phyloP scores from a whole-genome alignment of 2,329 filamentous ascomycete genomes.

The Talaromyces rugulosus region DNA sequence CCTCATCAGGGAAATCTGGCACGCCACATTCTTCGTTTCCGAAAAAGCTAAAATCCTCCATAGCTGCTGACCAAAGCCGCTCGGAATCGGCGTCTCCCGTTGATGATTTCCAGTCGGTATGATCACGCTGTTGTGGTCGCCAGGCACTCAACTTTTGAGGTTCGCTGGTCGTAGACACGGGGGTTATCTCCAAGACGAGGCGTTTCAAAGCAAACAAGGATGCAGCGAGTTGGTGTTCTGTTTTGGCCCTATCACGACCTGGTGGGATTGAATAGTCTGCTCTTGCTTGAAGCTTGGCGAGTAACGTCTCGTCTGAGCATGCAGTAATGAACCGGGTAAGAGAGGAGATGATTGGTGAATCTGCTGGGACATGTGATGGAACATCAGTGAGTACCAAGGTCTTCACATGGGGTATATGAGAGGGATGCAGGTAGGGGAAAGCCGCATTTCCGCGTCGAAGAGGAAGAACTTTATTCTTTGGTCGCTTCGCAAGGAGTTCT shows the following conservation, averaged over 20 bases:
- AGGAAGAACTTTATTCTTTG: constrained; percentile 26
- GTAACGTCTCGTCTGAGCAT: constrained; percentile 52
- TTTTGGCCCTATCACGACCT: constrained; percentile 46
- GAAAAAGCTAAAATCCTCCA: constrained; percentile 60
- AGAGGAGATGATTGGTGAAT: constrained; percentile 38
- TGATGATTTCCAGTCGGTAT: constrained; percentile 47
- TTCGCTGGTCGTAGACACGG: constrained; percentile 19
- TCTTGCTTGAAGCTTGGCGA: constrained; percentile 50
- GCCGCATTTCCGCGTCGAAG: constrained; percentile 22
- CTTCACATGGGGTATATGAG: constrained; percentile 50
- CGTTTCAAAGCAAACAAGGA: constrained; percentile 52
- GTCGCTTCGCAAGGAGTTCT: constrained; percentile 35
- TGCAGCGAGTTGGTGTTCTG: constrained; percentile 47
- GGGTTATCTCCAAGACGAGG: constrained; percentile 54
- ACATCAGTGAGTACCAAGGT: constrained; percentile 56
- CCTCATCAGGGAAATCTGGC: constrained; percentile 32
- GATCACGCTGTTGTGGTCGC: constrained; percentile 41
- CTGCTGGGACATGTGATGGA: constrained; percentile 40
- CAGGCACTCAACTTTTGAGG: constrained; percentile 25
- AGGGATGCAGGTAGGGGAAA: constrained; percentile 48
- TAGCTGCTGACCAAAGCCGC: constrained; percentile 56
- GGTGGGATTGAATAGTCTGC: constrained; percentile 59
- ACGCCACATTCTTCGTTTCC: constrained; percentile 53
- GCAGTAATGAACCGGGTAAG: constrained; percentile 54
- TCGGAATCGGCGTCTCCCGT: constrained; percentile 59